Conservation (phyloP, 176 grass and related monocot genomes). For the Canna indica region DNA sequence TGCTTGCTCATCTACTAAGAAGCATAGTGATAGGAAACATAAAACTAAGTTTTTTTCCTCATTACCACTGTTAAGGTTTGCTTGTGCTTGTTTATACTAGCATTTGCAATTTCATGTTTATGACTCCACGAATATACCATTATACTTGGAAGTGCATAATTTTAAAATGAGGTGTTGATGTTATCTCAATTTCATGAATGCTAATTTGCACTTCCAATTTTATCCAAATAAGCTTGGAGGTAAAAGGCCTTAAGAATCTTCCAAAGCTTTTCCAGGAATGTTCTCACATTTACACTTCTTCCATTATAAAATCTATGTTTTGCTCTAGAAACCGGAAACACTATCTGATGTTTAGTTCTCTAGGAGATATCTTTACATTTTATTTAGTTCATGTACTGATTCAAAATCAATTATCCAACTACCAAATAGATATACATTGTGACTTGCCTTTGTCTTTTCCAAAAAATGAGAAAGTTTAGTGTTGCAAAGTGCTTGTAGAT, state of each 20-base stretch:
- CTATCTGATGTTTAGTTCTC: too few species aligned
- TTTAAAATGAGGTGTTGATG: not conserved
- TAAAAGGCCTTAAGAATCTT: not conserved
- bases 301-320: too few species aligned
- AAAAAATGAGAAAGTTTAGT: too few species aligned
- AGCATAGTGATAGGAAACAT: not conserved
- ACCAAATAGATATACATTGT: not conserved
- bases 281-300: too few species aligned
- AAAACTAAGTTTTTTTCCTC: not conserved
- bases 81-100: too few species aligned
- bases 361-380: not conserved
- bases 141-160: too few species aligned
- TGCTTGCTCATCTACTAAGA: slow-evolving; percentile 1
- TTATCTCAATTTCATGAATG: not conserved
- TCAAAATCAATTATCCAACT: not conserved
- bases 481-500: not conserved
- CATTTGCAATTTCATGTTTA: too few species aligned
- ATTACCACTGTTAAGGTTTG: too few species aligned
- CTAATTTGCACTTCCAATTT: not conserved
- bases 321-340: too few species aligned
- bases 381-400: not conserved
- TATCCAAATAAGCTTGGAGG: not conserved
- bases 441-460: not conserved
- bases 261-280: too few species aligned
- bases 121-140: too few species aligned